phyloP scores from a whole-genome alignment of 2,329 filamentous ascomycete species.

The Microcyclospora pomicola region DNA sequence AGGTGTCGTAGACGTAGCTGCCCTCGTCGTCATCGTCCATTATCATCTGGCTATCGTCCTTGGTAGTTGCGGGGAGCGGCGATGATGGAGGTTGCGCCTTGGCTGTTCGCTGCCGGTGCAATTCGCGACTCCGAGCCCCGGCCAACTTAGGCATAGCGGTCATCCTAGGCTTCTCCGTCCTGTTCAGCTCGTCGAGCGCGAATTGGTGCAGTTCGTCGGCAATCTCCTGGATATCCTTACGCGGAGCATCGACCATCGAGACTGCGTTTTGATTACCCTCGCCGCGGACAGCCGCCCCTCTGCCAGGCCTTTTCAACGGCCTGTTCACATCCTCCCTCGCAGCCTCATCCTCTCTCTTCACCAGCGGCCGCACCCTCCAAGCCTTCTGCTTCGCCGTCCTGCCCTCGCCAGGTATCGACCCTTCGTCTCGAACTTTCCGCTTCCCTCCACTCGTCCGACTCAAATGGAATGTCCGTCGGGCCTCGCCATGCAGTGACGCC shows the following conservation, averaged over 20 bases:
- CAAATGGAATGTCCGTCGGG: constrained; percentile 12
- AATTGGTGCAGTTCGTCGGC: constrained; percentile 17
- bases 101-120: constrained; percentile 11
- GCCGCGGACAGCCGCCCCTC: neutral
- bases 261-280: neutral
- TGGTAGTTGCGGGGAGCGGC: neutral
- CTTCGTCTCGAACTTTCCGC: constrained; percentile 1
- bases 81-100: neutral
- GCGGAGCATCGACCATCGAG: neutral
- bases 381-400: neutral
- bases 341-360: constrained; percentile 1
- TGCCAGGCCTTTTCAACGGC: constrained; percentile 4
- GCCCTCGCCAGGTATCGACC: neutral
- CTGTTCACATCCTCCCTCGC: constrained; percentile 9
- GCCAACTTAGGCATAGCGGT: constrained; percentile 16
- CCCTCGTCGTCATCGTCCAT: constrained; percentile 30
- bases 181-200: constrained; percentile 14
- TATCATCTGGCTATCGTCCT: constrained; percentile 24
- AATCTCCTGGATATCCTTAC: constrained; percentile 8
- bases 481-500: constrained; percentile 1
- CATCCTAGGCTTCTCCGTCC: constrained; percentile 9
- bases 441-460: constrained; percentile 8
- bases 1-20: constrained; percentile 50
- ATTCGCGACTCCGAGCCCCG: constrained; percentile 12
- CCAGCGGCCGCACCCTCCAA: neutral